Evolutionary conservation across 148 eudicot species (phyloP), one percentile per base, ranked within the genome.

Genomic region (Hydrangea macrophylla): DNA sequence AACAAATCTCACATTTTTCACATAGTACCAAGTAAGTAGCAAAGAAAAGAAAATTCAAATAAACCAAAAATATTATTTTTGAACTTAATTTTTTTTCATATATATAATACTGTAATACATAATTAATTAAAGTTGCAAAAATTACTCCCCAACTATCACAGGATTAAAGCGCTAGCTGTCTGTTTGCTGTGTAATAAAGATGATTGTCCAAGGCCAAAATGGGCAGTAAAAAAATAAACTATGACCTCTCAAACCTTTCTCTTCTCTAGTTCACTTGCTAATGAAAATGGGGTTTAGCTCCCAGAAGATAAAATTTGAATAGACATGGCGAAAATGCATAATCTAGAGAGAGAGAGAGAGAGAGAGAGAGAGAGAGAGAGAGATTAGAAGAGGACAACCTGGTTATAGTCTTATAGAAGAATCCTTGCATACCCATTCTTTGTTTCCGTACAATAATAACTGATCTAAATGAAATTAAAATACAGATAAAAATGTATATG

Each of bases 131-230:
- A n/a, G n/a, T n/a, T n/a, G n/a, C 39, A 35, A 35, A 8, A 35
- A 35, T 8, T 35, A 8, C 39, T 35, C n/a, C n/a, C n/a, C n/a
- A n/a, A n/a, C n/a, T n/a, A n/a, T 35, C 39, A 35, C 4, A 35
- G 39, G 39, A 35, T 35, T 35, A 35, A 35, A 35, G 4, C 8
- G 33, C 32, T 1, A 20, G 64, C 18, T 61, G 28, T 48, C 50
- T 36, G 24, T 2, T 61, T 61, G 12, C 39, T 31, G 25, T 50
- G 27, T 25, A 39, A 25, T 18, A 30, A 42, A 40, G 35, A 63
- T 37, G 65, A 39, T n/a, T 24, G 12, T 8, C 50, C 51, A 25
- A 12, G 65, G 51, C 30, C 65, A 62, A 62, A 40, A 62, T 62
- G 65, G 54, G 54, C 26, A 42, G n/a, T 30, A n/a, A n/a, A n/a